These are phyloP conservation scores for Pseudisothecium myosuroides DNA, from an alignment of 225 moss, liverwort and hornwort genomes.

Conservation along the genomic window DNA sequence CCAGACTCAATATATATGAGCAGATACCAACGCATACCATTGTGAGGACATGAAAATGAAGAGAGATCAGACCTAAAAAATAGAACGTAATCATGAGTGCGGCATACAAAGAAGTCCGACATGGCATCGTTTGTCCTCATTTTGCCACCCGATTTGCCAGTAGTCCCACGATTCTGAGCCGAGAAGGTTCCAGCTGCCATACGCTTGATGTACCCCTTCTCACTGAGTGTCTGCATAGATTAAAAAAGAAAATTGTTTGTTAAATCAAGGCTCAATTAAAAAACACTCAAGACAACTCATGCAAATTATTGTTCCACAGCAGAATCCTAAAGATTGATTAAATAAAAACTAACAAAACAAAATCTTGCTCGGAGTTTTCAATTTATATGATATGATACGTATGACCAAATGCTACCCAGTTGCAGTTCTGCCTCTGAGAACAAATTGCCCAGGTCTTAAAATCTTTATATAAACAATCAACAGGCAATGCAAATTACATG, in stretches of 20 bases:
- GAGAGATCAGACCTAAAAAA: slow-evolving; percentile 60
- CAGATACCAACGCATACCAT: not conserved
- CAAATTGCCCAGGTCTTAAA: not conserved
- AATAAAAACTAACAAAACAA: not conserved
- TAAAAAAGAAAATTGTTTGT: not conserved
- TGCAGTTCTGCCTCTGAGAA: not conserved
- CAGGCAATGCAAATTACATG: not conserved
- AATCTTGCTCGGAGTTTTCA: not conserved
- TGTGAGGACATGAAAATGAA: not conserved
- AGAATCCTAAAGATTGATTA: not conserved
- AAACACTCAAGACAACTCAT: not conserved
- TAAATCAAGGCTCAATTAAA: not conserved
- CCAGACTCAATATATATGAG: not conserved
- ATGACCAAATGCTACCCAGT: not conserved
- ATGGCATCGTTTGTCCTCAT: slow-evolving; percentile 85
- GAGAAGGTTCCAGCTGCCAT: slow-evolving; percentile 91
- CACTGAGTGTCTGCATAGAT: slow-evolving; percentile 60
- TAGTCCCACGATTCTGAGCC: slow-evolving; percentile 90
- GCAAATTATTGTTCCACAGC: not conserved
- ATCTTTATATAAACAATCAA: not conserved
- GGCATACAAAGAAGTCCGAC: slow-evolving; percentile 91
- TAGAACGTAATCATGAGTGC: slow-evolving; percentile 83
- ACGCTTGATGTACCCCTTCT: slow-evolving; percentile 96
- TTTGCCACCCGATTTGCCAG: slow-evolving; percentile 90
- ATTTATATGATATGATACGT: not conserved